phyloP scores from a whole-genome alignment of 2,329 filamentous ascomycete genomes.

The Phialophora chinensis region DNA sequence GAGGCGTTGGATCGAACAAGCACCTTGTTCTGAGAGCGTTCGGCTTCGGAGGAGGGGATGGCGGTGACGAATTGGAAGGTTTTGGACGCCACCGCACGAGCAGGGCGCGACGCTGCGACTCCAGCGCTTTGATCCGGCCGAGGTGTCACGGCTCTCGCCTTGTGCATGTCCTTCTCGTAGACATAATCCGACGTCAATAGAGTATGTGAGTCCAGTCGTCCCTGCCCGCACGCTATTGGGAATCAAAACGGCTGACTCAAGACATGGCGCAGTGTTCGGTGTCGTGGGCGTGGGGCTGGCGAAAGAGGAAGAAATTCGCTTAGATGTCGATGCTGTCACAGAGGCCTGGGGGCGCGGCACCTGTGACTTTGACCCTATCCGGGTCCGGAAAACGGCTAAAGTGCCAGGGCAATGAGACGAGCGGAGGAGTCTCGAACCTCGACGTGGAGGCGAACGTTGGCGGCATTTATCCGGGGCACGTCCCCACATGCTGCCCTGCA shows the following conservation, averaged over 20 bases:
- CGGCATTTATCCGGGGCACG: not conserved
- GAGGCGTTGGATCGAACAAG: constrained; percentile 42
- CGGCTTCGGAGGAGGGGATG: constrained; percentile 32
- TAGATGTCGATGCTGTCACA: constrained; percentile 1
- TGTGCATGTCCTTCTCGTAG: constrained; percentile 34
- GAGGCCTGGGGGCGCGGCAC: not conserved
- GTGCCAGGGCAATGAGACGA: constrained; percentile 1
- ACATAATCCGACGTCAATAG: constrained; percentile 26
- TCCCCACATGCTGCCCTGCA: not conserved
- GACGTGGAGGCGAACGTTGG: not conserved
- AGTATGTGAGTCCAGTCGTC: not conserved
- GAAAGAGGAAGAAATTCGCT: constrained; percentile 5
- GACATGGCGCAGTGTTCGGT: not conserved
- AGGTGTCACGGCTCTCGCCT: constrained; percentile 35
- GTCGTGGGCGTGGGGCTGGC: constrained; percentile 1
- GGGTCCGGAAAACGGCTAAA: not conserved
- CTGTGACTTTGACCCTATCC: not conserved
- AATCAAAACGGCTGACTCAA: not conserved
- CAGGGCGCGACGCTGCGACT: constrained; percentile 26
- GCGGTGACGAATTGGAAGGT: constrained; percentile 37
- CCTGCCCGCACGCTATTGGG: not conserved
- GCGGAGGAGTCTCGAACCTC: not conserved
- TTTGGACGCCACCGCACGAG: constrained; percentile 15
- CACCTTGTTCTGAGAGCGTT: constrained; percentile 36
- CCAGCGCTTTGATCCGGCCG: constrained; percentile 29